These are phyloP conservation scores for Thermoascus crustaceus DNA, from an alignment of 2,329 filamentous ascomycete genomes.

Conservation along the genomic window DNA sequence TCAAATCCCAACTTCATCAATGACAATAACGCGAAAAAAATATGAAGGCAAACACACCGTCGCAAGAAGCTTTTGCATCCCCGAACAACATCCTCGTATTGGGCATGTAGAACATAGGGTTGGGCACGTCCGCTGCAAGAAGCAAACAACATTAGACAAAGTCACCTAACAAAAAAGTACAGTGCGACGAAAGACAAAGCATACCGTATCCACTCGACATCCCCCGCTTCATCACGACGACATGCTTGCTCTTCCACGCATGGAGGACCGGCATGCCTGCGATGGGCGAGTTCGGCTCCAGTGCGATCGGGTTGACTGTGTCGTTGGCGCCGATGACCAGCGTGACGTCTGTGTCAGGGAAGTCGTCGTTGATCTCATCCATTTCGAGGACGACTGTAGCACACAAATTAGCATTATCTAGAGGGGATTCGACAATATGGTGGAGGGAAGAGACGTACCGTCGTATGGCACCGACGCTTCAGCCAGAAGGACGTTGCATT, in stretches of 20 bases:
- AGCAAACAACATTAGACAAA: too few species aligned
- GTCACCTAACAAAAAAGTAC: too few species aligned
- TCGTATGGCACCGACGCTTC: constrained; percentile 86
- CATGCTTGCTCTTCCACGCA: constrained; percentile 89
- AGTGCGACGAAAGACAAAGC: constrained; percentile 28
- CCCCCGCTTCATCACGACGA: constrained; percentile 86
- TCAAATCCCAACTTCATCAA: background rate
- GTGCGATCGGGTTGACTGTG: constrained; percentile 81
- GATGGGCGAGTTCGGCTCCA: constrained; percentile 75
- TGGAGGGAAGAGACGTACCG: constrained; percentile 36
- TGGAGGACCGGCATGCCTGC: constrained; percentile 89
- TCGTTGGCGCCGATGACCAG: constrained; percentile 89
- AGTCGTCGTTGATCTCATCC: constrained; percentile 95
- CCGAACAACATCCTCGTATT: constrained; percentile 88
- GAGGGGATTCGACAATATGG: background rate
- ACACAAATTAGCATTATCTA: constrained; percentile 10
- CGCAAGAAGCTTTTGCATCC: constrained; percentile 75
- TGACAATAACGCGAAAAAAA: background rate
- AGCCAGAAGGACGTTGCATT: constrained; percentile 83
- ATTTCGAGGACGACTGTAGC: constrained; percentile 68
- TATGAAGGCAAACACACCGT: constrained; percentile 48
- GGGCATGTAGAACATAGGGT: constrained; percentile 90
- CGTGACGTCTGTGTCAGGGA: constrained; percentile 73
- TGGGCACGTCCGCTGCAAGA: constrained; percentile 67
- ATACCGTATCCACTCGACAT: constrained; percentile 80